These are phyloP conservation scores for Cyberlindnera japonica DNA, from an alignment of 805 yeast genomes.

Conservation along the genomic window DNA sequence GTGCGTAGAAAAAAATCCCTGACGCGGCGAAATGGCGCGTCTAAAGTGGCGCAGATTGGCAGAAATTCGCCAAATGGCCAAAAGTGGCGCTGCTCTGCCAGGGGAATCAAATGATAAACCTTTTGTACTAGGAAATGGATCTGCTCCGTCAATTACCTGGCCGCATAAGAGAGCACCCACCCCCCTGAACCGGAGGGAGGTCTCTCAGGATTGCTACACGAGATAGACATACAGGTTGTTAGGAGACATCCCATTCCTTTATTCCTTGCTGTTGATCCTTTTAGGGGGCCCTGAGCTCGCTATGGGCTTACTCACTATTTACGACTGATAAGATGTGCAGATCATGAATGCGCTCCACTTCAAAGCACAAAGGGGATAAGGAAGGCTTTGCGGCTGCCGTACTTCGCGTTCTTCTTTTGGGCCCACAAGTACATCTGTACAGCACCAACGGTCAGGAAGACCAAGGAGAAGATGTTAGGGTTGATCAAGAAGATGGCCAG, in stretches of 20 bases:
- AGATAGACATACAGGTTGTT: no score
- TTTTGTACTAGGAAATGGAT: no score
- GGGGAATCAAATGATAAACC: background rate
- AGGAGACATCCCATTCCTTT: no score
- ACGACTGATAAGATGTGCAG: background rate
- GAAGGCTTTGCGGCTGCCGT: constrained; percentile 72
- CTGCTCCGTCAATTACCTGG: no score
- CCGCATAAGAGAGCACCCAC: no score
- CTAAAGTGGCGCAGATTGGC: background rate
- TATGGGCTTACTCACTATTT: no score
- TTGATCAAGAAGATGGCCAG: constrained; percentile 61
- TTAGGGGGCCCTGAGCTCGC: no score
- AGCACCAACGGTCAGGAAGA: constrained; percentile 68
- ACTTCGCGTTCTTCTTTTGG: constrained; percentile 73
- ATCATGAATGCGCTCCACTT: constrained; percentile 3
- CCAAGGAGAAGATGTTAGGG: constrained; percentile 71
- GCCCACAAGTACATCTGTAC: constrained; percentile 94
- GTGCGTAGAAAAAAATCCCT: background rate
- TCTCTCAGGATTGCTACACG: no score
- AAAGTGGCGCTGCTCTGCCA: background rate
- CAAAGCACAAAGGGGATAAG: constrained; percentile 71
- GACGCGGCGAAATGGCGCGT: background rate
- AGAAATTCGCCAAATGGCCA: background rate
- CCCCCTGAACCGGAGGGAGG: no score
- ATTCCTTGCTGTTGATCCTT: no score